phyloP scores from a whole-genome alignment of 2,329 filamentous ascomycete species.

The Claviceps paspali region DNA sequence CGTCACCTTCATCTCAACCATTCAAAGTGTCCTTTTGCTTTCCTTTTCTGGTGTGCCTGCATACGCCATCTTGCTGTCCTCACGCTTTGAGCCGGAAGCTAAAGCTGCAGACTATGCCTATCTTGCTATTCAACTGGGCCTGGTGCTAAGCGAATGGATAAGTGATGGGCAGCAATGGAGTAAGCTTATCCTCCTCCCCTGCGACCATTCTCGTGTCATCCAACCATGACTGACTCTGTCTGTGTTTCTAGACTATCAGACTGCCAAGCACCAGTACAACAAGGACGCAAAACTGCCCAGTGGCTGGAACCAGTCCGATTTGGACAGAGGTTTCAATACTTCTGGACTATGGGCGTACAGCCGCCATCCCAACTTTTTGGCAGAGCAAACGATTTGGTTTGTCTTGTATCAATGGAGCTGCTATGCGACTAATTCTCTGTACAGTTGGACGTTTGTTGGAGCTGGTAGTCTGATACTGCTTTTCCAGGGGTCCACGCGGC shows the following conservation, averaged over 20 bases:
- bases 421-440: slow-evolving; percentile 51
- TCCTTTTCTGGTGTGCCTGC: slow-evolving; percentile 59
- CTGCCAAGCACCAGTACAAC: slow-evolving; percentile 63
- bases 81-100: slow-evolving; percentile 40
- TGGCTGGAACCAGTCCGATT: slow-evolving; percentile 52
- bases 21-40: slow-evolving; percentile 71
- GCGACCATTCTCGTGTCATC: neutral
- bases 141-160: slow-evolving; percentile 56
- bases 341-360: slow-evolving; percentile 76
- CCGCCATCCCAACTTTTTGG: slow-evolving; percentile 87
- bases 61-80: slow-evolving; percentile 65
- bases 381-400: slow-evolving; percentile 85
- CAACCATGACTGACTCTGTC: neutral
- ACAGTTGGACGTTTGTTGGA: slow-evolving; percentile 68
- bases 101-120: slow-evolving; percentile 32
- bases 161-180: slow-evolving; percentile 90
- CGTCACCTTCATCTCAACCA: slow-evolving; percentile 71
- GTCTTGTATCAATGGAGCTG: slow-evolving; percentile 79
- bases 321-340: slow-evolving; percentile 81
- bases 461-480: slow-evolving; percentile 55
- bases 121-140: slow-evolving; percentile 27
- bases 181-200: slow-evolving; percentile 17
- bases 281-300: slow-evolving; percentile 54
- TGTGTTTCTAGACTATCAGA: slow-evolving; percentile 49
- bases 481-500: slow-evolving; percentile 77